Percentiles rank a stretch among this genome's conserved stretches.
These are phyloP conservation scores for Fusarium buharicum DNA, from an alignment of 2,329 filamentous ascomycete species.

Conservation along the genomic window DNA sequence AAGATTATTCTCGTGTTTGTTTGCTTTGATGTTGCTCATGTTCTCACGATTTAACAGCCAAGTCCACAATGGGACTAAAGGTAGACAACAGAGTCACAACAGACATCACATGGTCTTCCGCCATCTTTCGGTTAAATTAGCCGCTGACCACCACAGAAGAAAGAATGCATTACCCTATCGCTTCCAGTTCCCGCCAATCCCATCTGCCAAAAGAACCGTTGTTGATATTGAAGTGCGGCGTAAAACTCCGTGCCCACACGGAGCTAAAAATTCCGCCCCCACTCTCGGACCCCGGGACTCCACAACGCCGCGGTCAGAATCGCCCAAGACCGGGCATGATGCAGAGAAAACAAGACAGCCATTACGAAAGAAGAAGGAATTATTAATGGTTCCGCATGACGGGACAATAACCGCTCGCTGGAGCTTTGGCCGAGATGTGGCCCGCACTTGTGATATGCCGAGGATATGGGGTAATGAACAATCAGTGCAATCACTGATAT, in stretches of 20 bases:
- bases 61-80: not conserved
- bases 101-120: constrained; percentile 8
- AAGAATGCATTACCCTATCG: constrained; percentile 7
- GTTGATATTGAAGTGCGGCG: constrained; percentile 5
- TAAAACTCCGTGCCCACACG: constrained; percentile 28
- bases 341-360: constrained; percentile 8
- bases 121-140: constrained; percentile 1
- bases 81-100: constrained; percentile 10
- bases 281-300: constrained; percentile 34
- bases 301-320: constrained; percentile 41
- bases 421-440: constrained; percentile 3
- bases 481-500: constrained; percentile 9
- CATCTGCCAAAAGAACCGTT: constrained; percentile 20
- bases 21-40: not conserved
- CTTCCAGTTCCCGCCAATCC: constrained; percentile 14
- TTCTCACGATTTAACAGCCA: not conserved
- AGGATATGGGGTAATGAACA: not conserved
- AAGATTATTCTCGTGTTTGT: not conserved
- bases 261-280: constrained; percentile 11
- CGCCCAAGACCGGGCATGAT: constrained; percentile 41
- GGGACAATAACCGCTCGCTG: constrained; percentile 14
- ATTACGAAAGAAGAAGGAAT: constrained; percentile 5
- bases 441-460: not conserved
- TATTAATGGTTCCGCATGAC: constrained; percentile 26
- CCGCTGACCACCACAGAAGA: constrained; percentile 31